Conservation (phyloP, 768 basidiomycete species). For the Lepiota venenata region DNA sequence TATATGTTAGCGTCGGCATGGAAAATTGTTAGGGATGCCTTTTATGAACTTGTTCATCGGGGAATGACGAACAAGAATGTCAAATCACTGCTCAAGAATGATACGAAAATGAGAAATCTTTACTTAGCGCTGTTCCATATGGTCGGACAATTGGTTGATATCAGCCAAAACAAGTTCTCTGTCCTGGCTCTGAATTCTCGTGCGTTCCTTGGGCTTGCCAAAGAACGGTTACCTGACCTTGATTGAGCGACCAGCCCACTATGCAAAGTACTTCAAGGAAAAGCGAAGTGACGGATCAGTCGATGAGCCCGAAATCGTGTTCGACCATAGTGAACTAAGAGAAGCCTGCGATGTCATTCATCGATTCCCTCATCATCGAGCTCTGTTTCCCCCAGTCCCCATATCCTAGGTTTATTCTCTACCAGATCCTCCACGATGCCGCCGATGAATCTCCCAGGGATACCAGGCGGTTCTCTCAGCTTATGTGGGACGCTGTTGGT, state of each 20-base stretch:
- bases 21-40: slow-evolving; percentile 62
- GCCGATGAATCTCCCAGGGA: slow-evolving; percentile 72
- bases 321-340: slow-evolving; percentile 49
- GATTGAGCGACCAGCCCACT: slow-evolving; percentile 51
- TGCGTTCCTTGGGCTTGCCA: slow-evolving; percentile 30
- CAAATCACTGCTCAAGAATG: slow-evolving; percentile 49
- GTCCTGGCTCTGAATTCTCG: slow-evolving; percentile 67
- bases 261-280: slow-evolving; percentile 65
- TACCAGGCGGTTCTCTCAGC: slow-evolving; percentile 72
- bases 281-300: slow-evolving; percentile 38
- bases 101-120: slow-evolving; percentile 46
- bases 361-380: slow-evolving; percentile 83
- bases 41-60: slow-evolving; percentile 51
- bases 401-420: slow-evolving; percentile 65
- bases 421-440: slow-evolving; percentile 66
- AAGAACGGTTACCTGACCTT: neutral
- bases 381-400: slow-evolving; percentile 69
- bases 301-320: slow-evolving; percentile 51
- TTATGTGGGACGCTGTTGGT: slow-evolving; percentile 78
- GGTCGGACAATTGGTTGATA: slow-evolving; percentile 53
- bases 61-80: slow-evolving; percentile 53
- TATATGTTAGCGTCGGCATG: slow-evolving; percentile 84
- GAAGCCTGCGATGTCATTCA: slow-evolving; percentile 69
- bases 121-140: slow-evolving; percentile 68
- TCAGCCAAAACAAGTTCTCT: slow-evolving; percentile 64